phyloP scores from a whole-genome alignment of 257 asterid genomes.

The Datura wrightii region DNA sequence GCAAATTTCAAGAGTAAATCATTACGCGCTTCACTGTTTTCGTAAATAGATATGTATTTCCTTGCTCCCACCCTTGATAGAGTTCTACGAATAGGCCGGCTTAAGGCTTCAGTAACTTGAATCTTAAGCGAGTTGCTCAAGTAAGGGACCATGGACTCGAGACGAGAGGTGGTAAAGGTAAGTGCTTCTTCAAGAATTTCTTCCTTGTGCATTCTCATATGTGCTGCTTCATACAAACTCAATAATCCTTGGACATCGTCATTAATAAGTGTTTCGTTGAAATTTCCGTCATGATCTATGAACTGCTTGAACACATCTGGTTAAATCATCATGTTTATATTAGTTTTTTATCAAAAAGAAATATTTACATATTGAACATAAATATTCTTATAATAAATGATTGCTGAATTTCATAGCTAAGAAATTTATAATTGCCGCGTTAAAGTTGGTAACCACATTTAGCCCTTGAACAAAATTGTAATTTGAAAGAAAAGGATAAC shows the following conservation, averaged over 20 bases:
- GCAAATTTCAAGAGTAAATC: slow-evolving; percentile 33
- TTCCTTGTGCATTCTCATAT: slow-evolving; percentile 31
- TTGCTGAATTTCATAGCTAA: too few species aligned
- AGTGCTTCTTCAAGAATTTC: slow-evolving; percentile 42
- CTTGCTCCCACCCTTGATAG: slow-evolving; percentile 37
- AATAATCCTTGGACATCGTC: slow-evolving; percentile 37
- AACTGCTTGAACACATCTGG: slow-evolving; percentile 45
- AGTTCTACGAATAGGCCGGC: slow-evolving; percentile 36
- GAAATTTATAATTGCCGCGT: too few species aligned
- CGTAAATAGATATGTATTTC: slow-evolving; percentile 37
- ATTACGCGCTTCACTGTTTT: slow-evolving; percentile 24
- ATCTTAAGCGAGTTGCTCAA: slow-evolving; percentile 7
- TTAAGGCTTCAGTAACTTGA: slow-evolving; percentile 35
- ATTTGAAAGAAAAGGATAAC: too few species aligned
- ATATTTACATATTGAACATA: too few species aligned
- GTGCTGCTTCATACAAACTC: slow-evolving; percentile 46
- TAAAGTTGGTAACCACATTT: too few species aligned
- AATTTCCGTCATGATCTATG: slow-evolving; percentile 29
- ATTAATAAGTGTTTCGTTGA: not conserved
- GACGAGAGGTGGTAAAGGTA: slow-evolving; percentile 31
- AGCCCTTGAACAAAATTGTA: too few species aligned
- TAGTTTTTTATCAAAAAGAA: too few species aligned
- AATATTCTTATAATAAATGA: too few species aligned
- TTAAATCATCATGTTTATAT: too few species aligned
- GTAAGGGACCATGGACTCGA: not conserved